A percentile compares a stretch with the other conserved stretches of the same genome.
Evolutionary conservation across 495 filamentous ascomycete genomes (phyloP).

Genomic region (Letharia lupina): DNA sequence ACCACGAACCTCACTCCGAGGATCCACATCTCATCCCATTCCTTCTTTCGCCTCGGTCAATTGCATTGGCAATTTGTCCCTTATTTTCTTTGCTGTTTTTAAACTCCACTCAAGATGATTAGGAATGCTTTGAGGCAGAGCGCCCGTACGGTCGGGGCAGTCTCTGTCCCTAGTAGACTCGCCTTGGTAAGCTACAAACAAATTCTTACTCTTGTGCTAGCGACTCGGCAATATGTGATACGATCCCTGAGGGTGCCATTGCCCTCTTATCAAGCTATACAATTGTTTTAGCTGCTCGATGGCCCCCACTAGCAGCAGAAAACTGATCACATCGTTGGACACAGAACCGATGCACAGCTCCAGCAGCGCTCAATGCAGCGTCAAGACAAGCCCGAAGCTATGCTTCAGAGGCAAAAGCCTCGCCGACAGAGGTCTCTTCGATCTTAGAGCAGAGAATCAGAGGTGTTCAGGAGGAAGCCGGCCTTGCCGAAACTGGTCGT

Average conservation of each 20-base stretch:
- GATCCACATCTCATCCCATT: not conserved
- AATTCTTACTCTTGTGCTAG: slow-evolving; percentile 28
- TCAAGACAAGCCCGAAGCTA: slow-evolving; percentile 79
- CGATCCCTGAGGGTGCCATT: not conserved
- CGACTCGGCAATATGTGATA: not conserved
- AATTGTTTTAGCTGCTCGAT: not conserved
- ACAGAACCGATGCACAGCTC: slow-evolving; percentile 79
- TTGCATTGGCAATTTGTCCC: slow-evolving; percentile 14
- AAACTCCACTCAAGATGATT: slow-evolving; percentile 70
- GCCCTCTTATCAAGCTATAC: not conserved
- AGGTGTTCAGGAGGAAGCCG: slow-evolving; percentile 92
- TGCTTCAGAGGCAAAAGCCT: slow-evolving; percentile 87
- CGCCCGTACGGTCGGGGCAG: slow-evolving; percentile 83
- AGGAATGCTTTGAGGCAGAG: slow-evolving; percentile 95
- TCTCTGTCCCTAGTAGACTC: slow-evolving; percentile 84
- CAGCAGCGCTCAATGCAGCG: slow-evolving; percentile 61
- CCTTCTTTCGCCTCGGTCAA: slow-evolving; percentile 12
- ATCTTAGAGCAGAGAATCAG: slow-evolving; percentile 98
- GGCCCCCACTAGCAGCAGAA: slow-evolving; percentile 19
- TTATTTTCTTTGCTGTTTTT: slow-evolving; percentile 20
- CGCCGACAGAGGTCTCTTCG: slow-evolving; percentile 96
- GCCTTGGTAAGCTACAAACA: slow-evolving; percentile 68
- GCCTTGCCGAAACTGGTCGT: slow-evolving; percentile 95
- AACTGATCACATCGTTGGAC: slow-evolving; percentile 32
- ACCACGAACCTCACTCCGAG: slow-evolving; percentile 1